phyloP scores from a whole-genome alignment of 306 rosid species.

The Adenanthera pavonina region DNA sequence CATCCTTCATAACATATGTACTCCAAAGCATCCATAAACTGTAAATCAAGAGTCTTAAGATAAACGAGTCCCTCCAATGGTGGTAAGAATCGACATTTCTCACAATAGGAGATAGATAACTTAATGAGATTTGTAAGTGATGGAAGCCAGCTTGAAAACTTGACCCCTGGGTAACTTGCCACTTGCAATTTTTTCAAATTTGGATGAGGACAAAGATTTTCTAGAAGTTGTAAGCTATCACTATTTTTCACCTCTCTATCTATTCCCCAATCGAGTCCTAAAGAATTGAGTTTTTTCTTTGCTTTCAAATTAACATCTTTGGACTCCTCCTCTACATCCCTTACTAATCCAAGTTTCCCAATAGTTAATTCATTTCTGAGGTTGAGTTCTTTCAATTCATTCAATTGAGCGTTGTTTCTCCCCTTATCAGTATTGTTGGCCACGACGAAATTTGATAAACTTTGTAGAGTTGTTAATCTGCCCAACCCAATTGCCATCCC shows the following conservation, averaged over 20 bases:
- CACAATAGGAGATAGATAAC: accelerated
- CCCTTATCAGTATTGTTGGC: neutral
- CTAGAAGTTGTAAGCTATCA: neutral
- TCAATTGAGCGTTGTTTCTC: neutral
- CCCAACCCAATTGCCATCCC: neutral
- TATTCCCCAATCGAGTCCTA: neutral
- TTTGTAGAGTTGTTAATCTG: neutral
- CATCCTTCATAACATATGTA: neutral
- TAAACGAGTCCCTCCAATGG: neutral
- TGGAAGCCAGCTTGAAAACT: neutral
- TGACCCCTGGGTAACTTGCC: neutral
- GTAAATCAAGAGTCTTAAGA: accelerated
- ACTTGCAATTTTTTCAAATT: neutral
- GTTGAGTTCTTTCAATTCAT: neutral
- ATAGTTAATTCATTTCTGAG: neutral
- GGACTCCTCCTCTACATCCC: neutral
- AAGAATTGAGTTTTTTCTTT: neutral
- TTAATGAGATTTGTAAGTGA: neutral
- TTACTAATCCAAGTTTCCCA: neutral
- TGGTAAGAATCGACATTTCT: neutral
- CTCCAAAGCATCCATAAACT: accelerated
- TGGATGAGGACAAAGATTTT: neutral
- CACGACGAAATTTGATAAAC: neutral
- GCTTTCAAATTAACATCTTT: neutral
- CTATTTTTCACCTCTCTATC: neutral